Conservation (phyloP, 441 rosid genomes). For the Pelargonium myrrhifolium region DNA sequence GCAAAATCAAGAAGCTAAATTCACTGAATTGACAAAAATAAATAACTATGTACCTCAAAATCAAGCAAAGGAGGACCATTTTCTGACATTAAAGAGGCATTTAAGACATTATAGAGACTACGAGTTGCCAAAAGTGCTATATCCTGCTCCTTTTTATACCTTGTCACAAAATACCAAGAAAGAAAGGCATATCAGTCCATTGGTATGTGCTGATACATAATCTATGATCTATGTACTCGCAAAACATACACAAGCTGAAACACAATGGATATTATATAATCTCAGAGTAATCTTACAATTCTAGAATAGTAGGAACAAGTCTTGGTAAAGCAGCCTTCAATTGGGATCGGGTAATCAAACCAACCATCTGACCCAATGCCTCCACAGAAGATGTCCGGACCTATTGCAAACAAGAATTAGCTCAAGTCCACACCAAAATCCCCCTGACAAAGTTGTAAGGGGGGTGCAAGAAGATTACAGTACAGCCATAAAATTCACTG, state of each 20-base stretch:
- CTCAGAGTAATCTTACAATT: slow-evolving; percentile 54
- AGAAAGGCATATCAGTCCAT: not conserved
- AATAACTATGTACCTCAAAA: slow-evolving; percentile 61
- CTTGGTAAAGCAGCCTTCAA: slow-evolving; percentile 91
- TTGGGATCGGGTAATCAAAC: slow-evolving; percentile 74
- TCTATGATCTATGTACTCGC: not conserved
- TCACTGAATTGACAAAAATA: not conserved
- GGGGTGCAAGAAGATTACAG: not conserved
- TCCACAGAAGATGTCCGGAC: slow-evolving; percentile 86
- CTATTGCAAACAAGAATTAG: slow-evolving; percentile 35
- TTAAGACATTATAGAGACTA: slow-evolving; percentile 74
- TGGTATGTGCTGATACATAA: not conserved
- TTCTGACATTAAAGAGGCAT: slow-evolving; percentile 74
- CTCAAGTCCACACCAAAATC: slow-evolving; percentile 4
- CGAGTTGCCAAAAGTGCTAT: slow-evolving; percentile 74
- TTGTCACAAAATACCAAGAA: slow-evolving; percentile 25
- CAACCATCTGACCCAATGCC: slow-evolving; percentile 97
- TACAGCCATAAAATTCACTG: not conserved
- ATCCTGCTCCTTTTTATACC: slow-evolving; percentile 83
- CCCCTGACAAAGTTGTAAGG: not conserved
- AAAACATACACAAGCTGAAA: not conserved
- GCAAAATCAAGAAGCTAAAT: slow-evolving; percentile 2
- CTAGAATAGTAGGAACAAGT: slow-evolving; percentile 80
- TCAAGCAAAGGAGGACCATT: slow-evolving; percentile 99
- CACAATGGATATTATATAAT: slow-evolving; percentile 2